A percentile compares a stretch with the other conserved stretches of the same genome.
Conservation (phyloP, 345 rosid genomes). For the Eucalyptus pauciflora region DNA sequence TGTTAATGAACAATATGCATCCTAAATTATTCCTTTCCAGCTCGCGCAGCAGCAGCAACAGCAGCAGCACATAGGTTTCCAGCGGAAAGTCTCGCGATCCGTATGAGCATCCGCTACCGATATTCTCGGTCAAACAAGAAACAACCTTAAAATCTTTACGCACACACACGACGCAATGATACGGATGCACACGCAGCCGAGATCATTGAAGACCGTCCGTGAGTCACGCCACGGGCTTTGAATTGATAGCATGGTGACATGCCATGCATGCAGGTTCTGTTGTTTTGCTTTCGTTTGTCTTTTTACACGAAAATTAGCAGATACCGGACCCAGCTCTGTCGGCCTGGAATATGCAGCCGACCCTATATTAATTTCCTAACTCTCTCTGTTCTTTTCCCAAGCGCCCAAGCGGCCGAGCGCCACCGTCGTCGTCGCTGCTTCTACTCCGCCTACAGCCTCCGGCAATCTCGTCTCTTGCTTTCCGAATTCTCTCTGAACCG, state of each 20-base stretch:
- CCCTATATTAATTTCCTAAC: background rate
- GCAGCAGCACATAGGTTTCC: background rate
- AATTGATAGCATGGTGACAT: background rate
- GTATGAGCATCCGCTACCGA: background rate
- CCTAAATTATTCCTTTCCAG: background rate
- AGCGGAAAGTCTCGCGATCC: background rate
- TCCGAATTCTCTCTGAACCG: background rate
- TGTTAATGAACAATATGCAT: background rate
- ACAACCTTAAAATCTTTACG: background rate
- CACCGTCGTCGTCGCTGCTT: background rate
- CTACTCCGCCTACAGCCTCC: background rate
- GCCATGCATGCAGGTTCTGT: background rate
- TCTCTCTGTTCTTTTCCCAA: background rate
- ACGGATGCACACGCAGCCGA: background rate
- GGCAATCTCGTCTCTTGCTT: background rate
- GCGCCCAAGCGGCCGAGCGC: background rate
- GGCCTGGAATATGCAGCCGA: background rate
- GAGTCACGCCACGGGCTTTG: background rate
- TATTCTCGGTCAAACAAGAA: background rate
- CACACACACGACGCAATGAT: background rate
- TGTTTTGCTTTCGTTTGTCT: background rate
- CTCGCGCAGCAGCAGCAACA: background rate
- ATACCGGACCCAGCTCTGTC: background rate
- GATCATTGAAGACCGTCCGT: background rate
- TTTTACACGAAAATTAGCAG: background rate